These are phyloP conservation scores for Tricholoma matsutake DNA, from an alignment of 768 basidiomycete genomes.

Conservation along the genomic window DNA sequence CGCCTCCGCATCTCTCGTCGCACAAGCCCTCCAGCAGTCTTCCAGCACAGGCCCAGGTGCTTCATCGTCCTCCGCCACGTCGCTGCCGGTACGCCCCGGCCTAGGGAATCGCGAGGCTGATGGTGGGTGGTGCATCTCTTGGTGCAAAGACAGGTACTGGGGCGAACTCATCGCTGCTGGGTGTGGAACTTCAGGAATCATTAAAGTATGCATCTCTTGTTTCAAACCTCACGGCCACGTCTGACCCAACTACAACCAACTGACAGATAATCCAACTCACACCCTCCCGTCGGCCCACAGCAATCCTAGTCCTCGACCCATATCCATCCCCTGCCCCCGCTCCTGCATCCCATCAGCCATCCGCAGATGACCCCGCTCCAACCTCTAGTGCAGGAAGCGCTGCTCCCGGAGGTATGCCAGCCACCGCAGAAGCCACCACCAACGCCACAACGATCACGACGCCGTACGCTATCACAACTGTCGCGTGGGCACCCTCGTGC, in stretches of 20 bases:
- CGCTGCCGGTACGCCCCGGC: slow-evolving; percentile 25
- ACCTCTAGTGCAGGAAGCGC: slow-evolving; percentile 15
- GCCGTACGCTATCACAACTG: slow-evolving; percentile 69
- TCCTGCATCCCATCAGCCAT: slow-evolving; percentile 4
- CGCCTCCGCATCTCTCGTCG: slow-evolving; percentile 56
- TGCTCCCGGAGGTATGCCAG: slow-evolving; percentile 8
- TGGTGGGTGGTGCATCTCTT: slow-evolving; percentile 90
- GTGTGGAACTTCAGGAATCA: slow-evolving; percentile 64
- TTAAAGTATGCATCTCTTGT: slow-evolving; percentile 60
- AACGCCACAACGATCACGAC: slow-evolving; percentile 15
- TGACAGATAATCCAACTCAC: slow-evolving; percentile 72
- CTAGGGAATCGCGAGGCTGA: slow-evolving; percentile 75
- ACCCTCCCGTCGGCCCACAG: slow-evolving; percentile 61
- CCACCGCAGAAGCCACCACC: slow-evolving; percentile 28
- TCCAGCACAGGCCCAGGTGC: neutral
- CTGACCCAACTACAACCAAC: neutral
- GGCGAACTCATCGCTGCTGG: slow-evolving; percentile 84
- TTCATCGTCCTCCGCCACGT: slow-evolving; percentile 8
- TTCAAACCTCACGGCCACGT: neutral
- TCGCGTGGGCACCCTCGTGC: slow-evolving; percentile 93
- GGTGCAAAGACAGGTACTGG: slow-evolving; percentile 97
- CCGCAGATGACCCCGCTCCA: neutral
- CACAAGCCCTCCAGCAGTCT: slow-evolving; percentile 59
- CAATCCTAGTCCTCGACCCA: slow-evolving; percentile 60
- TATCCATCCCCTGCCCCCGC: slow-evolving; percentile 26